A percentile compares a stretch with the other conserved stretches of the same genome.
These are phyloP conservation scores for Alternaria solani DNA, from an alignment of 2,329 filamentous ascomycete genomes.

Conservation along the genomic window DNA sequence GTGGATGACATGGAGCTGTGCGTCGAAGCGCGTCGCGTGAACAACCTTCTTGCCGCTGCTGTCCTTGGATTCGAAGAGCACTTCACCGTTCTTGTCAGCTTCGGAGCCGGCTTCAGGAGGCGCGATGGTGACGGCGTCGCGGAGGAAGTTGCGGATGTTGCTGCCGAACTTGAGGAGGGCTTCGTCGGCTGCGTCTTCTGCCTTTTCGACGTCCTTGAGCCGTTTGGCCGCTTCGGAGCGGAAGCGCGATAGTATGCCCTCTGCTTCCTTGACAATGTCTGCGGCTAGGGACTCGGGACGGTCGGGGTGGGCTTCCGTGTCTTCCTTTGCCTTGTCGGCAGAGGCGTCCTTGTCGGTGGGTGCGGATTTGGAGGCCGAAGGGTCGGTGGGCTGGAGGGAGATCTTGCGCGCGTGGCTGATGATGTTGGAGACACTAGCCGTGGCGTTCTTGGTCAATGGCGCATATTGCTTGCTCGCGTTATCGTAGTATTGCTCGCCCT, in stretches of 20 bases:
- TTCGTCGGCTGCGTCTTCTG: slow-evolving; percentile 96
- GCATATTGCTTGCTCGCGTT: slow-evolving; percentile 83
- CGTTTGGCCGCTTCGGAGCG: slow-evolving; percentile 80
- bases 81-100: slow-evolving; percentile 59
- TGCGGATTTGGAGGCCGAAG: slow-evolving; percentile 28
- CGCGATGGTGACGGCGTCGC: slow-evolving; percentile 87
- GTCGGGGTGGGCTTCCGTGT: slow-evolving; percentile 46
- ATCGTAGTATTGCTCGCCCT: slow-evolving; percentile 89
- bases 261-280: slow-evolving; percentile 63
- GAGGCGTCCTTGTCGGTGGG: slow-evolving; percentile 25
- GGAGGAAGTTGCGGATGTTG: slow-evolving; percentile 87
- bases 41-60: slow-evolving; percentile 89
- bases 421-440: slow-evolving; percentile 78
- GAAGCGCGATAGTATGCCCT: slow-evolving; percentile 77
- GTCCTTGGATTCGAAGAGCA: slow-evolving; percentile 95
- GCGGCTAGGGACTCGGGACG: slow-evolving; percentile 57
- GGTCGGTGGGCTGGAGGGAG: slow-evolving; percentile 60
- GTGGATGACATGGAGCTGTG: slow-evolving; percentile 94
- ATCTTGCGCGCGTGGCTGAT: slow-evolving; percentile 77
- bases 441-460: slow-evolving; percentile 80
- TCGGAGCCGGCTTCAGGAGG: slow-evolving; percentile 66
- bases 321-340: slow-evolving; percentile 21
- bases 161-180: slow-evolving; percentile 89
- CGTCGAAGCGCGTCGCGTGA: slow-evolving; percentile 92
- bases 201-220: slow-evolving; percentile 86